Conservation (phyloP, 2,329 filamentous ascomycete species). For the Calonectria naviculata region DNA sequence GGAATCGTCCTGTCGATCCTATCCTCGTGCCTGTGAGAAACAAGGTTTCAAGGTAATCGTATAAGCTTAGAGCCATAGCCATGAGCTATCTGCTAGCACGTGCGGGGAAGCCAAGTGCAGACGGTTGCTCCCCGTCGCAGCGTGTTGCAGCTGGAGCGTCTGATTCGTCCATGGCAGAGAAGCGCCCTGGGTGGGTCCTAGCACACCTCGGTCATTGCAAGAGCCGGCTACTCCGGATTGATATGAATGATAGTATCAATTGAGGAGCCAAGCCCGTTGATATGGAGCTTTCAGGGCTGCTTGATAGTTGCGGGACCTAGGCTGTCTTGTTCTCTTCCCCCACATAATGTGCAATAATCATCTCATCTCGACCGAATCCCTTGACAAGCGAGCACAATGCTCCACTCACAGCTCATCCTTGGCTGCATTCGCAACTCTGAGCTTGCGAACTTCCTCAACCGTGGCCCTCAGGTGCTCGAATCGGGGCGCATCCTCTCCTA, state of each 20-base stretch:
- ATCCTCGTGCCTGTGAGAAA: conserved; percentile 21
- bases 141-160: conserved; percentile 31
- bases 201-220: conserved; percentile 3
- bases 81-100: conserved; percentile 30
- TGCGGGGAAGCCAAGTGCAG: conserved; percentile 30
- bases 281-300: neutral
- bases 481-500: conserved; percentile 72
- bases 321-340: neutral
- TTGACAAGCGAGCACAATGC: neutral
- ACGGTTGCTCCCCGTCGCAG: conserved; percentile 22
- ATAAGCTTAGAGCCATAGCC: conserved; percentile 19
- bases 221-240: neutral
- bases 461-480: conserved; percentile 55
- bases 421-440: conserved; percentile 19
- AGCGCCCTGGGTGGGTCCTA: conserved; percentile 22
- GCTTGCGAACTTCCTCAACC: conserved; percentile 33
- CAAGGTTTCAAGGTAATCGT: conserved; percentile 23
- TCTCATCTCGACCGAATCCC: conserved; percentile 5
- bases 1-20: conserved; percentile 31
- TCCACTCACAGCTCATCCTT: conserved; percentile 45
- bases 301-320: neutral
- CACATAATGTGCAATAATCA: neutral
- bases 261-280: conserved; percentile 2
- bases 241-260: conserved; percentile 7
- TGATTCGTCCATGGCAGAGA: conserved; percentile 34